Percentiles rank a stretch among this genome's conserved stretches.
These are phyloP conservation scores for Boletus insuetus DNA, from an alignment of 768 basidiomycete species.

Conservation along the genomic window DNA sequence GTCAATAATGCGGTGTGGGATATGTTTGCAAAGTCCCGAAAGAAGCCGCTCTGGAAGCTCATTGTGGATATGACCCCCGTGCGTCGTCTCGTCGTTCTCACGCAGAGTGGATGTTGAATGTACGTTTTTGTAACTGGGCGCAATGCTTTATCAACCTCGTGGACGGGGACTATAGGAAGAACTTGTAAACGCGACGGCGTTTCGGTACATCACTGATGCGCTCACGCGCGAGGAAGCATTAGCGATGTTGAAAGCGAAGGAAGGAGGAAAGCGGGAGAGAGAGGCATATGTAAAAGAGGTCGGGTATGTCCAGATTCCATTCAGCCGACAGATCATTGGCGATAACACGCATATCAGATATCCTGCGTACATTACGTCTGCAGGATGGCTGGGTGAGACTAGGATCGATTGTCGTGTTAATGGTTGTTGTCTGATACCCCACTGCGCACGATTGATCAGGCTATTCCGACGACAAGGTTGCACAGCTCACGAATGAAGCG, in stretches of 20 bases:
- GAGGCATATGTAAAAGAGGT: conserved; percentile 68
- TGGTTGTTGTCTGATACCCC: neutral
- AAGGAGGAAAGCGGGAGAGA: conserved; percentile 70
- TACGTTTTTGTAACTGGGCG: neutral
- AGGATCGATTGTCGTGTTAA: neutral
- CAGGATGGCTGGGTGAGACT: conserved; percentile 75
- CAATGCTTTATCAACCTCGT: neutral
- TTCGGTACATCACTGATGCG: conserved; percentile 87
- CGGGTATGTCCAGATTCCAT: conserved; percentile 42
- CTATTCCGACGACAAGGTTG: conserved; percentile 88
- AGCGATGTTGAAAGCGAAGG: conserved; percentile 70
- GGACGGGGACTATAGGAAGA: conserved; percentile 51
- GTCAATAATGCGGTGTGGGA: conserved; percentile 94
- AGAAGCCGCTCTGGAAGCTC: conserved; percentile 91
- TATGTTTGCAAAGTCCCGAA: conserved; percentile 72
- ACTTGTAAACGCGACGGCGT: conserved; percentile 71
- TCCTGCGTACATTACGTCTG: conserved; percentile 89
- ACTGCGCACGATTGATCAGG: conserved; percentile 37
- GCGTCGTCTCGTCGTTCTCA: conserved; percentile 17
- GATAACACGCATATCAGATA: conserved; percentile 47
- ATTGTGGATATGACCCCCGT: conserved; percentile 85
- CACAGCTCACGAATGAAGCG: conserved; percentile 80
- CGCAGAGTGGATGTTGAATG: neutral
- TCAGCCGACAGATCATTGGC: neutral
- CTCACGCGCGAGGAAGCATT: conserved; percentile 89